Base-by-base conservation (phyloP, 495 filamentous ascomycete species). In the Podospora australis region DNA sequence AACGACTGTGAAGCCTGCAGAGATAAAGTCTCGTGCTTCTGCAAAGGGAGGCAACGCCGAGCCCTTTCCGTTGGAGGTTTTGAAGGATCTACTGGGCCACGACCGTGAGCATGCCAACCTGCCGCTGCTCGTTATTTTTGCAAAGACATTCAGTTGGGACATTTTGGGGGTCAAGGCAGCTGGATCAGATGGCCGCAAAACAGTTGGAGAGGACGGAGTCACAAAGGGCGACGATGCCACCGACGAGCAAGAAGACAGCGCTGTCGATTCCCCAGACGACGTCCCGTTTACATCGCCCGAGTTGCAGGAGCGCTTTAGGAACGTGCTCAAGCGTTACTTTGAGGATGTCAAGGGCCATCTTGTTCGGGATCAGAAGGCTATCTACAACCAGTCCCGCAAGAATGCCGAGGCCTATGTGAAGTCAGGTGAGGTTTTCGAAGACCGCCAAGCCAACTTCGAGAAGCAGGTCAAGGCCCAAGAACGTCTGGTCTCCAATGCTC, bases 371-470 rank as follows among this genome's bases (percentile, higher is more conserved):
- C 92, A 99, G 60, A 88, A 91, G 66, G 81, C 83, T 6, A 81
- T 97, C 28, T 75, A 78, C 48, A 74, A 71, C 20, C 92, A 99
- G 66, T 86, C 83, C 39, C 86, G 88, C 49, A 89, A 90, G 40
- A 96, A 99, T 70, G 90, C 94, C 2, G 92, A 99, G 64, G 92
- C 91, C 5, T 99, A 99, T 61, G 88, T 99, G 54, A 96, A 95
- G 60, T 97, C 94, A 34, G 92, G 92, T 11, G 92, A 99, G 59
- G 90, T 99, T 35, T 99, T 99, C 54, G 92, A 99, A 62, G 92
- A 99, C 59, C 87, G 92, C 14, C 92, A 99, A 60, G 79, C 89
- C 23, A 96, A 89, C 56, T 95, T 92, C 52, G 92, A 99, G 63
- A 96, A 88, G 66, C 82, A 88, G 62, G 69, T 88, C 7, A 97